phyloP scores from a whole-genome alignment of 495 filamentous ascomycete genomes.

The Penicillium bialowiezense region DNA sequence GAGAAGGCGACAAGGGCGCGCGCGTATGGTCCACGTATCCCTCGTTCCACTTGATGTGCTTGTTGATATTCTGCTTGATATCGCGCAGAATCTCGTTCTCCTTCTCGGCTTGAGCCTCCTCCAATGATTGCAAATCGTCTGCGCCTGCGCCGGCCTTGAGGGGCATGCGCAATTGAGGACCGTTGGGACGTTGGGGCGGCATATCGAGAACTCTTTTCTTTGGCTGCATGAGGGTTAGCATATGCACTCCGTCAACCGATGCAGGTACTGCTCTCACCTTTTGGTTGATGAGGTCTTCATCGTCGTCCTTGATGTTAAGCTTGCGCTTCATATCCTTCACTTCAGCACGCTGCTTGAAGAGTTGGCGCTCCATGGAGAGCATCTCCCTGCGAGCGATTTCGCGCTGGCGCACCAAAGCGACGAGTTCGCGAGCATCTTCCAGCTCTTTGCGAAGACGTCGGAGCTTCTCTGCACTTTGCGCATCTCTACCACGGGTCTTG shows the following conservation, averaged over 20 bases:
- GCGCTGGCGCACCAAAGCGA: constrained; percentile 71
- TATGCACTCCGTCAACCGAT: constrained; percentile 1
- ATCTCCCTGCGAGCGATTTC: constrained; percentile 76
- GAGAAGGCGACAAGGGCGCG: constrained; percentile 72
- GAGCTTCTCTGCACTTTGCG: constrained; percentile 90
- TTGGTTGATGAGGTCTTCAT: constrained; percentile 92
- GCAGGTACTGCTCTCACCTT: constrained; percentile 57
- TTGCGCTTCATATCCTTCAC: constrained; percentile 86
- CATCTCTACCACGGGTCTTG: constrained; percentile 91
- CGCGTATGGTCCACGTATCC: constrained; percentile 80
- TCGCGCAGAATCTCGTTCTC: constrained; percentile 73
- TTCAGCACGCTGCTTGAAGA: constrained; percentile 77
- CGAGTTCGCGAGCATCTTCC: constrained; percentile 80
- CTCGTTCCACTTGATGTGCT: constrained; percentile 84
- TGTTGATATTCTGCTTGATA: constrained; percentile 74
- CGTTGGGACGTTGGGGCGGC: constrained; percentile 52
- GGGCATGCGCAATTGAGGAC: constrained; percentile 63
- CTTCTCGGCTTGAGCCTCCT: constrained; percentile 75
- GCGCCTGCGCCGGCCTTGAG: constrained; percentile 66
- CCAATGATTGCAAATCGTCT: constrained; percentile 70
- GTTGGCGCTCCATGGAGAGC: constrained; percentile 64
- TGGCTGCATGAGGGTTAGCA: constrained; percentile 54
- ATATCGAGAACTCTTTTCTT: constrained; percentile 64
- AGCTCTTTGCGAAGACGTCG: constrained; percentile 88
- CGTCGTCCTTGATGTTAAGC: constrained; percentile 83